Conservation (phyloP, 768 basidiomycete species). For the Tulasnella sp. region DNA sequence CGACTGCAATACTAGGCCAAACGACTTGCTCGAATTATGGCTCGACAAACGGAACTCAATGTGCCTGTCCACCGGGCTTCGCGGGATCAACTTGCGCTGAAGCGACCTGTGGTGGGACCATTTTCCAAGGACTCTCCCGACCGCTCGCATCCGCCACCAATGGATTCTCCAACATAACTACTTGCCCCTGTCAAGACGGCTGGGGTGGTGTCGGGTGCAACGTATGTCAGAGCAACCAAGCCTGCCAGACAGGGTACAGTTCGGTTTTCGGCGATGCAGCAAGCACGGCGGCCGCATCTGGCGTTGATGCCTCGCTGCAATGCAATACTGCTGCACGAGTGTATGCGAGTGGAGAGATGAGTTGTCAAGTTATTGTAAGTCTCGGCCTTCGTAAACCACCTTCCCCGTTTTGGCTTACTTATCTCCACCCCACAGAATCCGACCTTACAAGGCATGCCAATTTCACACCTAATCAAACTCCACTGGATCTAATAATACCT, state of each 20-base stretch:
- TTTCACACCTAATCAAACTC: not conserved
- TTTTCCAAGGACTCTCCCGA: slow-evolving; percentile 60
- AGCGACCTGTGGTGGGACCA: slow-evolving; percentile 67
- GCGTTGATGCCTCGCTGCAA: slow-evolving; percentile 33
- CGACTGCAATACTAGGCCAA: not conserved
- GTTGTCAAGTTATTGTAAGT: slow-evolving; percentile 71
- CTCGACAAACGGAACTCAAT: slow-evolving; percentile 40
- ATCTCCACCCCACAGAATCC: slow-evolving; percentile 47
- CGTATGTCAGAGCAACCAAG: slow-evolving; percentile 50
- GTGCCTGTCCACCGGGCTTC: slow-evolving; percentile 74
- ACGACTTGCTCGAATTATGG: slow-evolving; percentile 61
- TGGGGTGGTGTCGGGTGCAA: slow-evolving; percentile 76
- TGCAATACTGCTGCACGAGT: slow-evolving; percentile 63
- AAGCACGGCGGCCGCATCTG: not conserved
- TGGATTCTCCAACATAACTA: slow-evolving; percentile 53
- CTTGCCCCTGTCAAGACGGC: slow-evolving; percentile 59
- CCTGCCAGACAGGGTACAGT: slow-evolving; percentile 56
- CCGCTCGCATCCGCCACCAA: slow-evolving; percentile 35
- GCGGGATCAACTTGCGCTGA: slow-evolving; percentile 58
- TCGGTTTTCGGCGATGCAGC: slow-evolving; percentile 25
- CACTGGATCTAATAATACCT: not conserved
- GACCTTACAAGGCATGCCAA: slow-evolving; percentile 43
- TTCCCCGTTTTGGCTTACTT: not conserved
- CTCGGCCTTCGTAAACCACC: not conserved
- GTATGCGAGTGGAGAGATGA: slow-evolving; percentile 71